phyloP scores from a whole-genome alignment of 352 stramenopile species.

The Pythium scleroteichum region DNA sequence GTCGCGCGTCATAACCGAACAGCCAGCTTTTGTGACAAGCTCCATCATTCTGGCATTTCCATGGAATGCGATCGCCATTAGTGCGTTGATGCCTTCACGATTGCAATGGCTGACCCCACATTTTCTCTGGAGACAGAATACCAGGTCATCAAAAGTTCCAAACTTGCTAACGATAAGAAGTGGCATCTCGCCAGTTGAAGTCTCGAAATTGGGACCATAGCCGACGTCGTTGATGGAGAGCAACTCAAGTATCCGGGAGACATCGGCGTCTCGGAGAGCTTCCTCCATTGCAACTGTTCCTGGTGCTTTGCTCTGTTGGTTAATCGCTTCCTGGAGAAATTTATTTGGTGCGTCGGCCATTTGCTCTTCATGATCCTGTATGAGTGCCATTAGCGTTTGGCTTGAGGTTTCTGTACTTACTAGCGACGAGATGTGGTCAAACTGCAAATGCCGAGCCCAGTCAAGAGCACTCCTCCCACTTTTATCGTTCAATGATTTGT shows the following conservation, averaged over 20 bases:
- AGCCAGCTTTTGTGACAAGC: constrained; percentile 40
- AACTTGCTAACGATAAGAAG: constrained; percentile 31
- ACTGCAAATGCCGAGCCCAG: constrained; percentile 34
- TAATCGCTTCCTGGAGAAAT: constrained; percentile 14
- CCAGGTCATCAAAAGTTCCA: constrained; percentile 31
- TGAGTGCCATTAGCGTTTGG: constrained; percentile 30
- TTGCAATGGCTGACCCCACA: constrained; percentile 54
- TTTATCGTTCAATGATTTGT: constrained; percentile 30
- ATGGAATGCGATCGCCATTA: constrained; percentile 52
- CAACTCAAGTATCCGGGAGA: constrained; percentile 37
- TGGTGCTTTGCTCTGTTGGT: constrained; percentile 11
- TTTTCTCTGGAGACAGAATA: constrained; percentile 37
- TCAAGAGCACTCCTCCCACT: constrained; percentile 36
- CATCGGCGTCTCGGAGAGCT: constrained; percentile 34
- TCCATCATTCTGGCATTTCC: constrained; percentile 39
- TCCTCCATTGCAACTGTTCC: constrained; percentile 36
- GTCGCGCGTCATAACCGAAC: constrained; percentile 41
- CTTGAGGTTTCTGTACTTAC: constrained; percentile 32
- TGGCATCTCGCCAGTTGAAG: constrained; percentile 38
- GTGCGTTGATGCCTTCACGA: constrained; percentile 37
- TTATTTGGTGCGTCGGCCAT: constrained; percentile 20
- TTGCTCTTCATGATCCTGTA: constrained; percentile 47
- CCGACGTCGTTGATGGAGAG: constrained; percentile 32
- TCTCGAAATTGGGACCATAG: constrained; percentile 57
- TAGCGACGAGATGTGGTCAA: constrained; percentile 31